These are phyloP conservation scores for Stygiomarasmius scandens DNA, from an alignment of 1,284 basidiomycete genomes.

Conservation along the genomic window DNA sequence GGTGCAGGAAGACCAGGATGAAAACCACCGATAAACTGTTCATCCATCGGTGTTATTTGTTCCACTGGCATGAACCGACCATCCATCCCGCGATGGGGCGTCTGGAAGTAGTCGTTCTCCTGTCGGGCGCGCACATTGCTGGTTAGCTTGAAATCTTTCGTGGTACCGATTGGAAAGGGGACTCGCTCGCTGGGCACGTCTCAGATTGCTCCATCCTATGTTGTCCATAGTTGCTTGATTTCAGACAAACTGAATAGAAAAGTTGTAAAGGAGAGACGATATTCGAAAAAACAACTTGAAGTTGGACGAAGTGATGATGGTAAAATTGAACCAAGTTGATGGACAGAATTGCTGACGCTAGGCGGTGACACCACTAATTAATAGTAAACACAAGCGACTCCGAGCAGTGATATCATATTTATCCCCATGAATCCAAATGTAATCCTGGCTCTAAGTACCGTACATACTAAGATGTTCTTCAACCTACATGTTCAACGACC, in stretches of 20 bases:
- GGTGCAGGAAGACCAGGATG: slow-evolving; percentile 29
- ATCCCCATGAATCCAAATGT: too few relatives aligned
- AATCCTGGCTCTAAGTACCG: too few relatives aligned
- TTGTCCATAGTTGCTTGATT: slow-evolving; percentile 54
- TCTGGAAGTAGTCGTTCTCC: slow-evolving; percentile 48
- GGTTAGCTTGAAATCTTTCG: slow-evolving; percentile 1
- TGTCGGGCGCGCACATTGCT: slow-evolving; percentile 24
- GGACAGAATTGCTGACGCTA: background rate
- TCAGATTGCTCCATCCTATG: slow-evolving; percentile 68
- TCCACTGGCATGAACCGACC: slow-evolving; percentile 56
- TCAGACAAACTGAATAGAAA: background rate
- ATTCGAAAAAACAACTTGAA: background rate
- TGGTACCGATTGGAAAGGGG: slow-evolving; percentile 3
- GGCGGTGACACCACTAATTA: background rate
- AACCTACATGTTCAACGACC: slow-evolving; percentile 89
- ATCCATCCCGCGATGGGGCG: slow-evolving; percentile 49
- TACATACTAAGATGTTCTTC: too few relatives aligned
- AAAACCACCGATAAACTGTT: slow-evolving; percentile 60
- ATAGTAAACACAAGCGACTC: too few relatives aligned
- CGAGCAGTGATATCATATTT: too few relatives aligned
- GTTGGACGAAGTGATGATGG: too few relatives aligned
- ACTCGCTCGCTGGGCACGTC: slow-evolving; percentile 49
- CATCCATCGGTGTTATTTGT: slow-evolving; percentile 58
- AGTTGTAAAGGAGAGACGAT: background rate
- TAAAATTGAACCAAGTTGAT: too few relatives aligned